phyloP scores from a whole-genome alignment of 495 filamentous ascomycete species.

The Cercophora newfieldiana region DNA sequence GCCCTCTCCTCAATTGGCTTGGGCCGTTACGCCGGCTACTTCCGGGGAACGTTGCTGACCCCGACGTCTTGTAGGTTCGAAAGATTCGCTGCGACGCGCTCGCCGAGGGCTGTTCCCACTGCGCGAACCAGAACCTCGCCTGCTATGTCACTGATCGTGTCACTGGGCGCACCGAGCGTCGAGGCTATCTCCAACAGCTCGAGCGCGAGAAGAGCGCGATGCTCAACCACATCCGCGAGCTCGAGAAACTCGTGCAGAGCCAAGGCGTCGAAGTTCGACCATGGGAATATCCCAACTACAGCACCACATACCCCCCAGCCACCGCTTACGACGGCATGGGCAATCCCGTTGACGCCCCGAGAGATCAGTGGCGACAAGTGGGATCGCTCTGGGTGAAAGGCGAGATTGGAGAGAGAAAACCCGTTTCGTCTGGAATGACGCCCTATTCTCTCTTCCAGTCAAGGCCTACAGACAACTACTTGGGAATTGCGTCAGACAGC shows the following conservation, averaged over 20 bases:
- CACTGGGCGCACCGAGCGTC: constrained; percentile 75
- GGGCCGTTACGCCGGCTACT: not conserved
- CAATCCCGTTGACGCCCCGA: constrained; percentile 31
- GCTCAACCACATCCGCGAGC: constrained; percentile 49
- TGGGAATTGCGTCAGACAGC: constrained; percentile 68
- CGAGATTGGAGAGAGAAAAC: constrained; percentile 33
- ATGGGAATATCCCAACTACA: constrained; percentile 35
- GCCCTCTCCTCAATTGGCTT: not conserved
- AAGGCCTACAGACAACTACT: constrained; percentile 64
- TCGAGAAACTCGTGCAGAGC: constrained; percentile 48
- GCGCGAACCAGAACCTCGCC: constrained; percentile 65
- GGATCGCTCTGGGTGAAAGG: constrained; percentile 54
- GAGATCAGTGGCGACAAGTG: constrained; percentile 46
- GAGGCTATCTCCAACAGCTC: constrained; percentile 70
- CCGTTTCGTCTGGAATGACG: constrained; percentile 19
- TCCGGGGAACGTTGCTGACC: constrained; percentile 7
- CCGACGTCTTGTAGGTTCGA: constrained; percentile 57
- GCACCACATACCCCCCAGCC: constrained; percentile 34
- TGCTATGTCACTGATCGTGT: constrained; percentile 86
- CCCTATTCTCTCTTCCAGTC: constrained; percentile 34
- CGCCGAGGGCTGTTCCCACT: constrained; percentile 72
- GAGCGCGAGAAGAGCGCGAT: constrained; percentile 59
- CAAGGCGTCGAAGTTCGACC: constrained; percentile 43
- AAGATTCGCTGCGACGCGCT: constrained; percentile 82
- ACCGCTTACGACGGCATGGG: constrained; percentile 29